These are phyloP conservation scores for Tricholoma bakamatsutake DNA, from an alignment of 768 basidiomycete species.

Conservation along the genomic window DNA sequence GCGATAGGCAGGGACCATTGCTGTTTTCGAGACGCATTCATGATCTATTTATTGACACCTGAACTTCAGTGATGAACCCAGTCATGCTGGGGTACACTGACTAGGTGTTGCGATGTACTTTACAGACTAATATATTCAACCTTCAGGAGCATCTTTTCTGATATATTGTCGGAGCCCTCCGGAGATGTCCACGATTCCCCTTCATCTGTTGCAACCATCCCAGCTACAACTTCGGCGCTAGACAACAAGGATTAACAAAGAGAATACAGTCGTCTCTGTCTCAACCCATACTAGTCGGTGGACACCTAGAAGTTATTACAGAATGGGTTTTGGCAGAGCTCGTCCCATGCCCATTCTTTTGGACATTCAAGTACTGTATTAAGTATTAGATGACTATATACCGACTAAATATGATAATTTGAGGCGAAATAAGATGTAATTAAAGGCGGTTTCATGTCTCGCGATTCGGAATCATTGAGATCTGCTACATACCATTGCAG, in stretches of 20 bases:
- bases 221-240: constrained; percentile 11
- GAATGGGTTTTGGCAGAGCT: too few relatives aligned
- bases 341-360: too few relatives aligned
- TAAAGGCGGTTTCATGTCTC: too few relatives aligned
- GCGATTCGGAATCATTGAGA: too few relatives aligned
- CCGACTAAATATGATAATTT: too few relatives aligned
- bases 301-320: too few relatives aligned
- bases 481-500: too few relatives aligned
- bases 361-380: too few relatives aligned
- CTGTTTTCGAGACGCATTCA: constrained; percentile 4
- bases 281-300: too few relatives aligned
- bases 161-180: constrained; percentile 8
- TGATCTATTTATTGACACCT: constrained; percentile 5
- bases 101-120: not conserved
- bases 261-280: too few relatives aligned
- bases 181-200: constrained; percentile 1
- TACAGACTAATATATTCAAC: not conserved
- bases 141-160: not conserved
- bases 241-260: not conserved
- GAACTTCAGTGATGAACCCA: not conserved
- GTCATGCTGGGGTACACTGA: not conserved
- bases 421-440: too few relatives aligned
- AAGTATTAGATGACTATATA: too few relatives aligned
- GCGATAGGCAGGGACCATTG: constrained; percentile 17
- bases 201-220: constrained; percentile 9